phyloP scores from a whole-genome alignment of 2,329 filamentous ascomycete genomes.

The Paecilomyces formosus region DNA sequence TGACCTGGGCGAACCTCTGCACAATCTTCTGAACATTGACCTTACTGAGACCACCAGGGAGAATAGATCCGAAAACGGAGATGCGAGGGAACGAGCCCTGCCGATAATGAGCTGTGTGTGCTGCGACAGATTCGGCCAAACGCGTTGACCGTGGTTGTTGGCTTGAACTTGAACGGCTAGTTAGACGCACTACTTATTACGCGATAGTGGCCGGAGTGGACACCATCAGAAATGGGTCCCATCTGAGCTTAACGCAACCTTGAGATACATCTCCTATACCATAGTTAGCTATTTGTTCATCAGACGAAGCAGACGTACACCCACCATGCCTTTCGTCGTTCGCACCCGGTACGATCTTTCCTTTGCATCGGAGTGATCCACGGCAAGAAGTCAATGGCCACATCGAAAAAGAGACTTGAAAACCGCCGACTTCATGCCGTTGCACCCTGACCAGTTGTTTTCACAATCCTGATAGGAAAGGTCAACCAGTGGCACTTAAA shows the following conservation, averaged over 20 bases:
- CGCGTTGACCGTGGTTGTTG: background rate
- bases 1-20: background rate
- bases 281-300: background rate
- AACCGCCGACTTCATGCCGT: background rate
- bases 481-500: background rate
- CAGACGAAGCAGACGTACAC: background rate
- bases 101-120: background rate
- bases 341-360: background rate
- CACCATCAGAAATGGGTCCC: background rate
- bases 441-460: background rate
- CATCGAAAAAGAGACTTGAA: background rate
- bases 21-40: background rate
- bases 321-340: background rate
- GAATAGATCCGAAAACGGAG: background rate
- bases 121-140: background rate
- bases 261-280: background rate
- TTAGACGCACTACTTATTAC: background rate
- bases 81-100: background rate
- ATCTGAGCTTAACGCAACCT: background rate
- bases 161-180: too few species aligned
- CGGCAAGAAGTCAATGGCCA: background rate
- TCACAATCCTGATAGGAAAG: background rate
- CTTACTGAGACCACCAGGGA: background rate
- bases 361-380: background rate
- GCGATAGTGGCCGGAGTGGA: background rate